Base-by-base conservation (phyloP, 805 yeast species). In the Candida bentonensis region DNA sequence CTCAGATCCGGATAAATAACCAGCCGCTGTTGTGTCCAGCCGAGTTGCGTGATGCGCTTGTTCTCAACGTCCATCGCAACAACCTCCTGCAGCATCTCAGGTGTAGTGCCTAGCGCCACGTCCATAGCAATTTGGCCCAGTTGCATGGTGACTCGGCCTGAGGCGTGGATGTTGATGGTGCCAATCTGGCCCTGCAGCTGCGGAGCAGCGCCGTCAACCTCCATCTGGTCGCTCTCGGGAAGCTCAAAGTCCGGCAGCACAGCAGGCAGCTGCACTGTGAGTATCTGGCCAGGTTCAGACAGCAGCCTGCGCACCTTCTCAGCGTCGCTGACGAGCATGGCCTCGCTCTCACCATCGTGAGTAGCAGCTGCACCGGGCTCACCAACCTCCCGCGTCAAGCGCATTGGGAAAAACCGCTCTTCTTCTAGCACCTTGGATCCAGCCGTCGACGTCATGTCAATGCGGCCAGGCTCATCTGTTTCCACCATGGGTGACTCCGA, bases 101-200 rank as follows among this genome's bases (percentile, higher is more conserved):
- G 17, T 9, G 11, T 9, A 17, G 36, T 30, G 20, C 96, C 96
- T 53, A 74, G 71, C 3, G 78, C 67, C 21, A 87, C 77, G 46
- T 81, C 85, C 70, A 79, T 72, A 2, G 73, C 68, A 4, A 76
- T 73, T 43, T 76, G 73, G 13, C 95, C 95, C 30, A 89, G 64
- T 47, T 76, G 72, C 60, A 88, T 72, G 2, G 94, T 70, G 20
- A 86, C 60, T 57, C 74, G 83, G 2, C 97, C 97, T 1, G 95
- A 84, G 54, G 79, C 74, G 59, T 88, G 96, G 40, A 79, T 68
- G 45, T 89, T 74, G 26, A 89, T 56, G 7, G 73, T 68, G 3
- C 96, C 96, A 30, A 86, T 69, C 44, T 68, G 68, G 1, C 96
- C 96, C 33, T 64, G 61, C 9, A 21, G 9, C 39, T 43, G 21